Evolutionary conservation across 306 rosid genomes (phyloP).

Genomic region (Cicer pinnatifidum): DNA sequence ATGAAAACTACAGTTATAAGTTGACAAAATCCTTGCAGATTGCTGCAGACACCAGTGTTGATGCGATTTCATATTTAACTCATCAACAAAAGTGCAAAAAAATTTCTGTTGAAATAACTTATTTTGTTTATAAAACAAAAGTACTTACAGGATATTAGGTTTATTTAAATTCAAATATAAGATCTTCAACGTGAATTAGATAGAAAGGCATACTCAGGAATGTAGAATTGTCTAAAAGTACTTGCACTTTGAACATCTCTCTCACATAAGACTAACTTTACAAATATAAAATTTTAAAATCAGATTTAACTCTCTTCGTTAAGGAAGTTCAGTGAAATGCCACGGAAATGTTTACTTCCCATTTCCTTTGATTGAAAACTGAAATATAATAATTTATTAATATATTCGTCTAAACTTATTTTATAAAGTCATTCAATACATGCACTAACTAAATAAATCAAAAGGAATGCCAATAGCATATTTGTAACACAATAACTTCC

Average conservation of each 20-base stretch:
- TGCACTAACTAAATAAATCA: conserved; percentile 25
- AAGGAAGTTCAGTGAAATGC: conserved; percentile 20
- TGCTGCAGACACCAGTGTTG: conserved; percentile 20
- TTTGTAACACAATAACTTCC: conserved; percentile 16
- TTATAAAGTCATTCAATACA: conserved; percentile 27
- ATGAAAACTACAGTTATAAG: conserved; percentile 9
- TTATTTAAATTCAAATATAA: conserved; percentile 17
- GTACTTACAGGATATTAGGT: neutral
- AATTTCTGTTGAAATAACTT: neutral
- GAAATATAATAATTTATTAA: conserved; percentile 9
- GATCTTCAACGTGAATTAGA: conserved; percentile 11
- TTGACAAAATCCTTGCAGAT: conserved; percentile 14
- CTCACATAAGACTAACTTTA: neutral
- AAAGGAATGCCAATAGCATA: conserved; percentile 24
- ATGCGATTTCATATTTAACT: neutral
- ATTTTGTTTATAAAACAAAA: neutral
- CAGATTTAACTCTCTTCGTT: conserved; percentile 23
- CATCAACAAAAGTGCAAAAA: neutral
- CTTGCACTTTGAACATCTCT: conserved; percentile 7
- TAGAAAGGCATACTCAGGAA: neutral
- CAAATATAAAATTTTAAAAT: neutral
- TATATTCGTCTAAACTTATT: conserved; percentile 16
- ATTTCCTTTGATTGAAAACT: neutral
- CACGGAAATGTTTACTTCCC: conserved; percentile 15
- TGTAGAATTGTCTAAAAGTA: neutral